Percentiles rank a stretch among this genome's conserved stretches.
Conservation (phyloP, 2,329 filamentous ascomycete genomes). For the Drechmeria coniospora region DNA sequence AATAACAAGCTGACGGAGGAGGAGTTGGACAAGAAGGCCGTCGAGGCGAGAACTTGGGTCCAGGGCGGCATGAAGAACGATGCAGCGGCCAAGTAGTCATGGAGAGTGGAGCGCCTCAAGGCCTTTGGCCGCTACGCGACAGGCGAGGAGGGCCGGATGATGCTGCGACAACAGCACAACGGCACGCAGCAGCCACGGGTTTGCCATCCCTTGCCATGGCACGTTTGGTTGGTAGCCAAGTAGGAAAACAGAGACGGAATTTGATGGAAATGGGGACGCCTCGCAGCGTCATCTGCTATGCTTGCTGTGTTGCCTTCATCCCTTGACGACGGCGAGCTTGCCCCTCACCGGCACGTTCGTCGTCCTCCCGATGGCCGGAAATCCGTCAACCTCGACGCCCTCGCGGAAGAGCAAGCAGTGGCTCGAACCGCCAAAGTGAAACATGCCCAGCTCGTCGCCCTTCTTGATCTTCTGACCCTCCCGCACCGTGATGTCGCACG, state of each 20-base stretch:
- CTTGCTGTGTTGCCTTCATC: conserved; percentile 1
- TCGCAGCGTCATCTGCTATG: too few species aligned
- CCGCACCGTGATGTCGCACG: conserved; percentile 54
- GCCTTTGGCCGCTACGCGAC: too few species aligned
- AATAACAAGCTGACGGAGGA: conserved; percentile 28
- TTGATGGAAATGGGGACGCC: too few species aligned
- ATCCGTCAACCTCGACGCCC: conserved; percentile 30
- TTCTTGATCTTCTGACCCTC: conserved; percentile 51
- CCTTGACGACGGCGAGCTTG: conserved; percentile 17
- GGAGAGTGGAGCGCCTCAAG: not conserved
- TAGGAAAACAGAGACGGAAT: too few species aligned
- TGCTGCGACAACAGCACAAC: too few species aligned
- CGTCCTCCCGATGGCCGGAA: conserved; percentile 19
- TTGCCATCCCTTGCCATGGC: too few species aligned
- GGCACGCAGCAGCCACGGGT: too few species aligned
- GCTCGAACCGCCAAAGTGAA: conserved; percentile 63
- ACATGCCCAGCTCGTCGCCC: conserved; percentile 62
- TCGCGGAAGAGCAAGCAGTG: conserved; percentile 53
- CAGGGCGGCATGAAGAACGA: conserved; percentile 55
- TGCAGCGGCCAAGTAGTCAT: conserved; percentile 26
- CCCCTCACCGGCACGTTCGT: conserved; percentile 24
- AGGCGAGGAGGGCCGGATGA: too few species aligned
- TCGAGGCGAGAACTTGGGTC: conserved; percentile 44
- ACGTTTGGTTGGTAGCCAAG: too few species aligned
- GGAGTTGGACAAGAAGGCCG: conserved; percentile 41